Conservation (phyloP, 2,329 filamentous ascomycete species). For the Tolypocladium inflatum region DNA sequence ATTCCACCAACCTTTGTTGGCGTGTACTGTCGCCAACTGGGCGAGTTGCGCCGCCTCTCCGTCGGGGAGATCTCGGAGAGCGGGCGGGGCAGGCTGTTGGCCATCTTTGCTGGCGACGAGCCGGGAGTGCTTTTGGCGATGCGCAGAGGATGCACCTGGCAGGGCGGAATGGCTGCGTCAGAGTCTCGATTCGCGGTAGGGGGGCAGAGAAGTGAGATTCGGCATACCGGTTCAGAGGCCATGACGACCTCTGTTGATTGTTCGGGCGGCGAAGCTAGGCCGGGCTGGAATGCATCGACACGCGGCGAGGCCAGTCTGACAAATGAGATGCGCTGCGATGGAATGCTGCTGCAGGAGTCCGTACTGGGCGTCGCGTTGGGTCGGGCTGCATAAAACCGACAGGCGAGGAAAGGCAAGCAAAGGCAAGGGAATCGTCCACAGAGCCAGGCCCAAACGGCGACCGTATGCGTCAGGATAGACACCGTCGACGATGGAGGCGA, state of each 20-base stretch:
- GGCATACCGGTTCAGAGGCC: slow-evolving; percentile 29
- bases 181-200: background rate
- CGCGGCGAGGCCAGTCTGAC: slow-evolving; percentile 12
- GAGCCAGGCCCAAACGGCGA: background rate
- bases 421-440: background rate
- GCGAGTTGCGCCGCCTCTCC: slow-evolving; percentile 82
- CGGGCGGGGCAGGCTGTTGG: slow-evolving; percentile 56
- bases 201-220: slow-evolving; percentile 7
- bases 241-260: slow-evolving; percentile 18
- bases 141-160: slow-evolving; percentile 65
- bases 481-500: slow-evolving; percentile 1
- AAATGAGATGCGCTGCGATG: slow-evolving; percentile 10
- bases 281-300: slow-evolving; percentile 21
- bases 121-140: slow-evolving; percentile 60
- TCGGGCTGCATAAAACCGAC: background rate
- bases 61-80: slow-evolving; percentile 83
- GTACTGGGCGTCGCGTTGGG: background rate
- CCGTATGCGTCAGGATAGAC: background rate
- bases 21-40: slow-evolving; percentile 66
- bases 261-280: slow-evolving; percentile 11
- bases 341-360: slow-evolving; percentile 18
- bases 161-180: slow-evolving; percentile 5
- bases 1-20: slow-evolving; percentile 26
- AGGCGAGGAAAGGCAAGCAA: background rate
- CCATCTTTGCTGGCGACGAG: slow-evolving; percentile 54